These are phyloP conservation scores for Alternaria consortialis DNA, from an alignment of 2,329 filamentous ascomycete species.

Conservation along the genomic window DNA sequence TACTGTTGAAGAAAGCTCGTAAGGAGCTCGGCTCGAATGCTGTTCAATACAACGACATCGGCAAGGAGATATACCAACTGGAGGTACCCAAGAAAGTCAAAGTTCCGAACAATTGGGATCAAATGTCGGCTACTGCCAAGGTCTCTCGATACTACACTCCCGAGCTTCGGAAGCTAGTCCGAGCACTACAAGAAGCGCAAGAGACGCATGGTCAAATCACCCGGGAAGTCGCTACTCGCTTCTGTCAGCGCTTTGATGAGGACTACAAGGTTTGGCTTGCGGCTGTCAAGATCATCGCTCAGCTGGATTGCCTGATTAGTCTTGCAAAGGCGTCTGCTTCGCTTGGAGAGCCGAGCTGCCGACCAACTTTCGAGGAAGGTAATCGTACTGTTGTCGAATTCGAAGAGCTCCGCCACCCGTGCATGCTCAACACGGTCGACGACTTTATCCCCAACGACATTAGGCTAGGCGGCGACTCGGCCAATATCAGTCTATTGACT, in stretches of 20 bases:
- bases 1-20: conserved; percentile 75
- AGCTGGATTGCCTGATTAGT: conserved; percentile 94
- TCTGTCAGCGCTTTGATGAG: conserved; percentile 88
- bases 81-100: conserved; percentile 88
- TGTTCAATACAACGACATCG: conserved; percentile 71
- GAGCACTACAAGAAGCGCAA: conserved; percentile 89
- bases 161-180: conserved; percentile 81
- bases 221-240: conserved; percentile 82
- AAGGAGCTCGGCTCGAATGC: conserved; percentile 76
- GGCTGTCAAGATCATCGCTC: conserved; percentile 87
- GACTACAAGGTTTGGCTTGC: conserved; percentile 86
- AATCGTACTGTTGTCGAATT: conserved; percentile 91
- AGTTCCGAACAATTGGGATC: conserved; percentile 87
- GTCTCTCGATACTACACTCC: conserved; percentile 95
- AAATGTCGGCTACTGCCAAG: conserved; percentile 92
- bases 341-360: conserved; percentile 85
- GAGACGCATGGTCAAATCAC: conserved; percentile 92
- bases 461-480: conserved; percentile 77
- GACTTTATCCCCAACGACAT: conserved; percentile 98
- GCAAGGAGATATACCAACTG: conserved; percentile 96
- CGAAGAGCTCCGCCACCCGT: conserved; percentile 90
- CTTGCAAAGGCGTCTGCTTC: conserved; percentile 86
- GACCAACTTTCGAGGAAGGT: conserved; percentile 85
- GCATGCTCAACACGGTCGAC: conserved; percentile 85
- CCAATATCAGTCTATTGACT: conserved; percentile 90